phyloP scores from a whole-genome alignment of 345 rosid species.

The Iberis pinnata region DNA sequence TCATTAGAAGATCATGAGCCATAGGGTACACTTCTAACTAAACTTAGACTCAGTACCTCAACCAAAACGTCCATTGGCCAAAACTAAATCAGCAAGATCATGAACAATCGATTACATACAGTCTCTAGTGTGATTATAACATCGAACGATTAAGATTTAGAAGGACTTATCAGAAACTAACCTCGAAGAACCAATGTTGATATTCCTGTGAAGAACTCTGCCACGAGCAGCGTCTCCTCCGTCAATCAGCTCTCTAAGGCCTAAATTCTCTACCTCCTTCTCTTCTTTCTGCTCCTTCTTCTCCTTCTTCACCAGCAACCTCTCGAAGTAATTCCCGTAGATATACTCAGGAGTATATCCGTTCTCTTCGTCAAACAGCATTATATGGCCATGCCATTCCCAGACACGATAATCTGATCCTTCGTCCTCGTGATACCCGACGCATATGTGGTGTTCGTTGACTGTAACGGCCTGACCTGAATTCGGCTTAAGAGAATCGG shows the following conservation, averaged over 20 bases:
- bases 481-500: conserved; percentile 74
- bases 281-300: conserved; percentile 38
- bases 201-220: conserved; percentile 81
- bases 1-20: neutral
- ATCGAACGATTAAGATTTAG: neutral
- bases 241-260: conserved; percentile 80
- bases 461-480: conserved; percentile 88
- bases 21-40: too few species aligned
- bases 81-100: too few species aligned
- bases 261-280: conserved; percentile 50
- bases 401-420: conserved; percentile 89
- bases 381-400: conserved; percentile 99
- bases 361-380: conserved; percentile 82
- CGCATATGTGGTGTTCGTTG: conserved; percentile 86
- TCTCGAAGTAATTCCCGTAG: conserved; percentile 94
- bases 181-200: conserved; percentile 57
- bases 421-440: conserved; percentile 73
- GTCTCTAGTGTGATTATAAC: too few species aligned
- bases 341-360: conserved; percentile 88
- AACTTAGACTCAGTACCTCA: too few species aligned
- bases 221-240: conserved; percentile 46
- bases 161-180: conserved; percentile 16
- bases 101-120: too few species aligned
- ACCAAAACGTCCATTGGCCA: too few species aligned
- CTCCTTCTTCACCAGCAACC: conserved; percentile 50